Evolutionary conservation across 805 yeast species (phyloP).

Genomic region (Pachysolen tannophilus): DNA sequence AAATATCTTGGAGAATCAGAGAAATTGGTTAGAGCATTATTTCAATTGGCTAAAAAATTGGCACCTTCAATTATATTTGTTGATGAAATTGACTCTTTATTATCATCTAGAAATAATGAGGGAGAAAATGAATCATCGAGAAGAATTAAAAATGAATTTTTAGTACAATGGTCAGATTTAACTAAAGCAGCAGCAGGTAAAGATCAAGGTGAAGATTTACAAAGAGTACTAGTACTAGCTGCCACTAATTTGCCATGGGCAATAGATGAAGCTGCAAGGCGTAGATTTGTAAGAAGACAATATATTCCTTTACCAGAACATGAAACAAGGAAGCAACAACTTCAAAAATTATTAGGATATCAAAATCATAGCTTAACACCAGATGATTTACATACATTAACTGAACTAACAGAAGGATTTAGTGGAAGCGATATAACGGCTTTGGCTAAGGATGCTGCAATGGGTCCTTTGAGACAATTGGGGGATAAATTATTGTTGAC

Average conservation of each 20-base stretch:
- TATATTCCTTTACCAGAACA: slow-evolving; percentile 91
- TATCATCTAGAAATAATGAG: slow-evolving; percentile 68
- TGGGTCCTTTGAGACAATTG: slow-evolving; percentile 89
- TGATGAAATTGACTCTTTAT: slow-evolving; percentile 89
- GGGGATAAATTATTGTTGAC: slow-evolving; percentile 75
- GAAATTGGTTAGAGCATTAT: slow-evolving; percentile 83
- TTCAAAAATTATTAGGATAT: slow-evolving; percentile 54
- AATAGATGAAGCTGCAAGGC: slow-evolving; percentile 92
- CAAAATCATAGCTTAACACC: slow-evolving; percentile 67
- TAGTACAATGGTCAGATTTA: slow-evolving; percentile 91
- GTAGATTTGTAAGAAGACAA: slow-evolving; percentile 85
- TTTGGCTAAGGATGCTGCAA: slow-evolving; percentile 92
- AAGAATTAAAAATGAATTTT: slow-evolving; percentile 84
- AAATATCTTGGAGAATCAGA: slow-evolving; percentile 90
- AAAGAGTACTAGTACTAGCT: slow-evolving; percentile 81
- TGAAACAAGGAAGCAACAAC: slow-evolving; percentile 70
- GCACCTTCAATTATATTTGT: slow-evolving; percentile 93
- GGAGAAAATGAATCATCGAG: slow-evolving; percentile 79
- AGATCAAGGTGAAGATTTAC: slow-evolving; percentile 40
- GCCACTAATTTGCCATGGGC: slow-evolving; percentile 98
- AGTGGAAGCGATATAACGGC: slow-evolving; percentile 95
- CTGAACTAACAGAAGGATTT: slow-evolving; percentile 67
- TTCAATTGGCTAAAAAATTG: slow-evolving; percentile 72
- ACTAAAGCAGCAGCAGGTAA: slow-evolving; percentile 82
- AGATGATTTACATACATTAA: slow-evolving; percentile 51